phyloP scores from a whole-genome alignment of 73 alveolate genomes.

The Stentor coeruleus region DNA sequence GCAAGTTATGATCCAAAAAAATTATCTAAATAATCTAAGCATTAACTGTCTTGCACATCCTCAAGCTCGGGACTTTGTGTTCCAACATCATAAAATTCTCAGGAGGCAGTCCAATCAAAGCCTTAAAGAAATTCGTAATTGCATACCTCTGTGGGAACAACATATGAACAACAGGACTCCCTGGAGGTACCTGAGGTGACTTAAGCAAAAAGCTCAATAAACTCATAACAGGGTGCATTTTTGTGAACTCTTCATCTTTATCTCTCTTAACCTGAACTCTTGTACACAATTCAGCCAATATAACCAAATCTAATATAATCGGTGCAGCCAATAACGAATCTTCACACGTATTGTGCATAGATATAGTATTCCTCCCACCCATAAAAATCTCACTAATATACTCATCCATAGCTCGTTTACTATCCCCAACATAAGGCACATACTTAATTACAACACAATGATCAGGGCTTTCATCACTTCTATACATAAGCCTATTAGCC shows the following conservation, averaged over 20 bases:
- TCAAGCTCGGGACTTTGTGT: neutral
- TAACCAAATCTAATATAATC: conserved; percentile 78
- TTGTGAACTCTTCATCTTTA: neutral
- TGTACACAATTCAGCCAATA: conserved; percentile 79
- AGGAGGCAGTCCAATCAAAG: conserved; percentile 70
- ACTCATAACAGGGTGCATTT: conserved; percentile 66
- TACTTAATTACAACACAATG: conserved; percentile 93
- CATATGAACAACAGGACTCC: conserved; percentile 65
- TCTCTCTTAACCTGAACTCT: conserved; percentile 39
- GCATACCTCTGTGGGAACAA: conserved; percentile 72
- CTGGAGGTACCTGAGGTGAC: conserved; percentile 77
- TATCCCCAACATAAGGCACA: conserved; percentile 94
- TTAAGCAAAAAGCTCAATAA: conserved; percentile 71
- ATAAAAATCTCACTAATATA: conserved; percentile 86
- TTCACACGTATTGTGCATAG: conserved; percentile 91
- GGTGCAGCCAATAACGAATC: conserved; percentile 96
- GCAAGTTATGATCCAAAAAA: neutral
- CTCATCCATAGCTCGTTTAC: conserved; percentile 96
- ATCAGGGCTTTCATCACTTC: conserved; percentile 78
- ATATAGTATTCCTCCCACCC: conserved; percentile 85
- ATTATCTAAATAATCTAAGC: too few relatives aligned
- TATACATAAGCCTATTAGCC: conserved; percentile 75
- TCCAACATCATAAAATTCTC: conserved; percentile 60
- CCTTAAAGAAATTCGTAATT: conserved; percentile 62
- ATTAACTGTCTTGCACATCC: too few relatives aligned